These are phyloP conservation scores for Salicornia ramosissima DNA, from an alignment of 148 eudicot species.

Conservation along the genomic window DNA sequence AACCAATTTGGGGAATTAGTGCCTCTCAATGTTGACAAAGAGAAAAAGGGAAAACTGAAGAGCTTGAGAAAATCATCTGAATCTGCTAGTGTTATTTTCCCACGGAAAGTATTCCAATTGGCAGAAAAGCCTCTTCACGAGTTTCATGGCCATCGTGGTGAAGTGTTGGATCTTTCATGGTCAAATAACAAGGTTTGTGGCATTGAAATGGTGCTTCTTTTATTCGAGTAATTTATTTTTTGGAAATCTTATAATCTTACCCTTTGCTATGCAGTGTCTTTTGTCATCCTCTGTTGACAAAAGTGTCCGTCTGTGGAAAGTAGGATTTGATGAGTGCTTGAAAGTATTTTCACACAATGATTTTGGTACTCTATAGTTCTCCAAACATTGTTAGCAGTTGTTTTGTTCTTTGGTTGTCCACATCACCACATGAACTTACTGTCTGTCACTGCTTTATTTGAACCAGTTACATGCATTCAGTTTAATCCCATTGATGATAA, in stretches of 20 bases:
- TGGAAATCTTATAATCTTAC: not conserved
- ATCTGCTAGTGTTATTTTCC: constrained; percentile 67
- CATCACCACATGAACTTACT: constrained; percentile 12
- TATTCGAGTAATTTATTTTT: not conserved
- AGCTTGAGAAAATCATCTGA: constrained; percentile 51
- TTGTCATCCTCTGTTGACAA: constrained; percentile 81
- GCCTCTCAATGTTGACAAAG: constrained; percentile 43
- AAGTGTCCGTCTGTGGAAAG: constrained; percentile 80
- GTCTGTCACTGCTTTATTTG: constrained; percentile 11
- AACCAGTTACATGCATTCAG: constrained; percentile 81
- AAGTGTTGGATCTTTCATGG: constrained; percentile 91
- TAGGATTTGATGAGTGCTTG: constrained; percentile 60
- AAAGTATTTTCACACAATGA: constrained; percentile 64
- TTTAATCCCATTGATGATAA: constrained; percentile 74
- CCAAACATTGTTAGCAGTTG: not conserved
- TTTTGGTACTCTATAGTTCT: constrained; percentile 45
- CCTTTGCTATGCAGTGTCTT: constrained; percentile 48
- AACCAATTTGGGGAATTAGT: constrained; percentile 49
- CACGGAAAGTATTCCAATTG: constrained; percentile 50
- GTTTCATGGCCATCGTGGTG: constrained; percentile 70
- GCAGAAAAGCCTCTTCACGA: constrained; percentile 74
- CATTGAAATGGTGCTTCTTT: not conserved
- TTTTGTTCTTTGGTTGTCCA: constrained; percentile 5
- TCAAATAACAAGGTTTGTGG: constrained; percentile 66
- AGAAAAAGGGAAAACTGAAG: constrained; percentile 34